phyloP scores from a whole-genome alignment of 1,284 basidiomycete species.

The Ganoderma lingzhi region DNA sequence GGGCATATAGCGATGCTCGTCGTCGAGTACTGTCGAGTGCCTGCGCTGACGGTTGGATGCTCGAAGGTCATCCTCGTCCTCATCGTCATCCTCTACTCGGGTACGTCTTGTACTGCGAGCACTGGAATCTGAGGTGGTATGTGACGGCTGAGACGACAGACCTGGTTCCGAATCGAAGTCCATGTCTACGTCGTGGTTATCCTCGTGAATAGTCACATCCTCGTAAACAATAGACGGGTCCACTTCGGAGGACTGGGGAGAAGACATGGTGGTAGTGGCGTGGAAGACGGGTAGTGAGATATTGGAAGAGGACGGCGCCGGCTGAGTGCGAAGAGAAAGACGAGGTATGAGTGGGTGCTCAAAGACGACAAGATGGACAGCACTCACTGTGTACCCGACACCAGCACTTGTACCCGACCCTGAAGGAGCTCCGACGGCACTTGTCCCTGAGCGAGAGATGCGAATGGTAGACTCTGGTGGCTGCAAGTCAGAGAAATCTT shows the following conservation, averaged over 20 bases:
- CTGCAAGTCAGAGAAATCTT: slow-evolving; percentile 16
- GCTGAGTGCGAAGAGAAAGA: background rate
- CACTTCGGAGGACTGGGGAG: background rate
- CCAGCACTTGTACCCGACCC: background rate
- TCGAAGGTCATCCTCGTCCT: slow-evolving; percentile 38
- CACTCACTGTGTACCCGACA: background rate
- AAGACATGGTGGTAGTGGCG: background rate
- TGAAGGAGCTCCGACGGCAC: background rate
- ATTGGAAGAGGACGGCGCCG: background rate
- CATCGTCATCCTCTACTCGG: slow-evolving; percentile 40
- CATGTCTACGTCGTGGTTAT: slow-evolving; percentile 30
- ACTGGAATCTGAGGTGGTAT: slow-evolving; percentile 3
- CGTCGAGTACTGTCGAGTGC: slow-evolving; percentile 28
- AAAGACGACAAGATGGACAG: background rate
- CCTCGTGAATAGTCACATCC: background rate
- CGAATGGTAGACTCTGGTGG: slow-evolving; percentile 1
- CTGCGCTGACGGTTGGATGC: slow-evolving; percentile 42
- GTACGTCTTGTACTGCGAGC: slow-evolving; percentile 33
- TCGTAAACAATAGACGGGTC: background rate
- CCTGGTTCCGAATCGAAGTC: background rate
- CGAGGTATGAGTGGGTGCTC: background rate
- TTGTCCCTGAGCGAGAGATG: background rate
- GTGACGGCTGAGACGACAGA: slow-evolving; percentile 12
- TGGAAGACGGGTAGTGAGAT: background rate
- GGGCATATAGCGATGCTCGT: slow-evolving; percentile 28